Conservation (phyloP, 306 rosid species). For the Dalbergia oliveri region DNA sequence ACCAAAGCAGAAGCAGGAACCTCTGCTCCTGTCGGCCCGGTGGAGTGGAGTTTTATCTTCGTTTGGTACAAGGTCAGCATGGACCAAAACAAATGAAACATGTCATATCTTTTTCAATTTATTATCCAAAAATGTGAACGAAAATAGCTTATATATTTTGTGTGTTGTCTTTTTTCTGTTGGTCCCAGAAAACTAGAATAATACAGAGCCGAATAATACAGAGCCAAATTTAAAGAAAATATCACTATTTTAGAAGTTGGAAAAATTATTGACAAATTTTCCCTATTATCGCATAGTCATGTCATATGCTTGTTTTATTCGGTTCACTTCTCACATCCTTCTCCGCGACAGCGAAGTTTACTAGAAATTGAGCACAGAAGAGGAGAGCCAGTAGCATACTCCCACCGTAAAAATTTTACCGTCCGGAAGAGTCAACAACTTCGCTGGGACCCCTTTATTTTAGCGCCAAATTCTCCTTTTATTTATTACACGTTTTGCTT, state of each 20-base stretch:
- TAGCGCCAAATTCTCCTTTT: slow-evolving; percentile 65
- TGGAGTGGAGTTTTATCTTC: not conserved
- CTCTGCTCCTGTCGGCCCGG: not conserved
- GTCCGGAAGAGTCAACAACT: slow-evolving; percentile 45
- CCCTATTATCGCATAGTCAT: too few species aligned
- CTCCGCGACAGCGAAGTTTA: not conserved
- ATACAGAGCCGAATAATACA: not conserved
- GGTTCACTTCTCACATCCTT: not conserved
- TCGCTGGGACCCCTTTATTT: slow-evolving; percentile 40
- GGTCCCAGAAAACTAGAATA: not conserved
- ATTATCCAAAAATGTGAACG: not conserved
- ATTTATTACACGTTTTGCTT: slow-evolving; percentile 32
- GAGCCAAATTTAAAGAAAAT: not conserved
- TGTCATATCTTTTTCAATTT: slow-evolving; percentile 1
- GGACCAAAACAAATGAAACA: not conserved
- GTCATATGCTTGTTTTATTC: not conserved
- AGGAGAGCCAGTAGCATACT: not conserved
- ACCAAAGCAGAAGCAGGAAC: not conserved
- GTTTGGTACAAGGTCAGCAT: not conserved
- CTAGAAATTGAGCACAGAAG: not conserved
- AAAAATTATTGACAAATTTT: not conserved
- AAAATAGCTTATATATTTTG: not conserved
- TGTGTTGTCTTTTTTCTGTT: not conserved
- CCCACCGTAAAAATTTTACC: not conserved
- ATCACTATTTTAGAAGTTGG: not conserved